Evolutionary conservation across 257 asterid genomes (phyloP).

Genomic region (Solanum chilense): DNA sequence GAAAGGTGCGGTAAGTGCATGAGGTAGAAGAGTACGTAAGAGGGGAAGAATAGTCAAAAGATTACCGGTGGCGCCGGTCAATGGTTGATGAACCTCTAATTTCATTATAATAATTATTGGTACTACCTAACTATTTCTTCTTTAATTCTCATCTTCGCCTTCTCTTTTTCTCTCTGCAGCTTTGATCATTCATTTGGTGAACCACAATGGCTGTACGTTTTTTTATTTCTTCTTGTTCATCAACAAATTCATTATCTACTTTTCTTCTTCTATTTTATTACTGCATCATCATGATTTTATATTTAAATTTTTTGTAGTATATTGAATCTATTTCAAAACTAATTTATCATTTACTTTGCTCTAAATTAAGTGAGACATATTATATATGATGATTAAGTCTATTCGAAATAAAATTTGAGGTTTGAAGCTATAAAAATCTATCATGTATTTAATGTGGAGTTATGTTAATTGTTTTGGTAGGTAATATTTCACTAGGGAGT

Average conservation of each 20-base stretch:
- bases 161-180: not conserved
- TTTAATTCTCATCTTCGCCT: not conserved
- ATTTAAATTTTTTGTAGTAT: not conserved
- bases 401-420: not conserved
- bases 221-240: not conserved
- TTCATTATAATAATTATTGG: not conserved
- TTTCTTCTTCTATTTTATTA: not conserved
- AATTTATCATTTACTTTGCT: not conserved
- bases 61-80: constrained; percentile 15
- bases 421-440: not conserved
- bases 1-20: not conserved
- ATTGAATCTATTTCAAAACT: not conserved
- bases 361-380: not conserved
- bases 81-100: constrained; percentile 11
- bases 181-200: not conserved
- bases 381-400: not conserved
- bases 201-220: constrained; percentile 36
- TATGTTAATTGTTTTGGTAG: not conserved
- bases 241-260: not conserved
- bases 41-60: constrained; percentile 14
- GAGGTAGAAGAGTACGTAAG: not conserved
- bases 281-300: not conserved
- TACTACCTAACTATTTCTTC: not conserved
- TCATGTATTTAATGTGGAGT: not conserved
- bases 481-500: not conserved